phyloP scores from a whole-genome alignment of 75 land plant genomes.

The Cupressus sempervirens region DNA sequence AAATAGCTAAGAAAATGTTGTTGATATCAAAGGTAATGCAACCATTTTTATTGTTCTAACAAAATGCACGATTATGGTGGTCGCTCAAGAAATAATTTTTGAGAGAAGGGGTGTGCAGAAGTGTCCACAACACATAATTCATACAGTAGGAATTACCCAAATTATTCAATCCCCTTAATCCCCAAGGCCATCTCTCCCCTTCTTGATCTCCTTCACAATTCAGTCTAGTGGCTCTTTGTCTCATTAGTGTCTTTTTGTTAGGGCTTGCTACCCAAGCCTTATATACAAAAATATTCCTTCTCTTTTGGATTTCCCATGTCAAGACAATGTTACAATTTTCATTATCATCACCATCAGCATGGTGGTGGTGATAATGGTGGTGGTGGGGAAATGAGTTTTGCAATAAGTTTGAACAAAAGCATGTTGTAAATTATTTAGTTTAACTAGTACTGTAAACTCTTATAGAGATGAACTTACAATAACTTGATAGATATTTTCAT shows the following conservation, averaged over 20 bases:
- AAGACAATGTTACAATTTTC: background rate
- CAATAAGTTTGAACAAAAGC: too few relatives aligned
- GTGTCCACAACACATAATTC: constrained; percentile 87
- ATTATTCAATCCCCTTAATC: constrained; percentile 79
- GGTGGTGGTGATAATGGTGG: background rate
- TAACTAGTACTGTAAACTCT: too few relatives aligned
- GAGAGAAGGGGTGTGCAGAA: constrained; percentile 82
- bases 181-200: constrained; percentile 30
- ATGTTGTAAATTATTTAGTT: too few relatives aligned
- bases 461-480: too few relatives aligned
- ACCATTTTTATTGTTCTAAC: constrained; percentile 21
- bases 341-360: background rate
- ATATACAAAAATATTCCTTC: constrained; percentile 36
- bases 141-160: constrained; percentile 89
- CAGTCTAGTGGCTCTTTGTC: constrained; percentile 25
- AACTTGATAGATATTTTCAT: too few relatives aligned
- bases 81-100: constrained; percentile 78
- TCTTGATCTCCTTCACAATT: background rate
- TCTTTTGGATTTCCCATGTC: constrained; percentile 33
- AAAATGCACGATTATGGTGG: constrained; percentile 53
- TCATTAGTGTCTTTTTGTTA: constrained; percentile 28
- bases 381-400: too few relatives aligned
- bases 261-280: constrained; percentile 50
- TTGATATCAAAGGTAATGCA: constrained; percentile 87
- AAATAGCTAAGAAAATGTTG: constrained; percentile 66